phyloP scores from a whole-genome alignment of 192 early-diverging fungal species.

The Kickxella alabastrina region DNA sequence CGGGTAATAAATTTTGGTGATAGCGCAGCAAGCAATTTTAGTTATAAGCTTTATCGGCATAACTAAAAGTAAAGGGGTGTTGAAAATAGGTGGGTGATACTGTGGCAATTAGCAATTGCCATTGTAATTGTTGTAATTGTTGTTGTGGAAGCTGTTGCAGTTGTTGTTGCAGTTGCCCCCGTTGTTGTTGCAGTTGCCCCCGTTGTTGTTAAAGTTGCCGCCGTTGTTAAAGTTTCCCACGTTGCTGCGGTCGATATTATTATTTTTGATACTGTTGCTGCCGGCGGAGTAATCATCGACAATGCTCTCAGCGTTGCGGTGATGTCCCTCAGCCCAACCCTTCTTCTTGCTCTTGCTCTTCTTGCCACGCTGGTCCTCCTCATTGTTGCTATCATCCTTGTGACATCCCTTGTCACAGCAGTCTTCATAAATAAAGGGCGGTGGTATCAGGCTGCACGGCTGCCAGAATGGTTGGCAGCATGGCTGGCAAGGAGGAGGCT shows the following conservation, averaged over 20 bases:
- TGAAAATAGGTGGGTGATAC: too few species aligned
- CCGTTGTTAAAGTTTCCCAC: background rate
- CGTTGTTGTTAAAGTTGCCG: background rate
- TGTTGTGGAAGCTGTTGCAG: background rate
- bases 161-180: background rate
- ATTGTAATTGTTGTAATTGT: background rate
- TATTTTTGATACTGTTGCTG: too few species aligned
- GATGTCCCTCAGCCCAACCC: background rate
- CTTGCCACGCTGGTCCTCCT: background rate
- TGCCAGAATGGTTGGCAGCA: slow-evolving; percentile 19
- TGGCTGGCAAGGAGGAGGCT: slow-evolving; percentile 19
- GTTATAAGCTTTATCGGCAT: too few species aligned
- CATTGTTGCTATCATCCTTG: slow-evolving; percentile 8
- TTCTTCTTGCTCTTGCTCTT: background rate
- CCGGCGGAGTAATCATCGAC: too few species aligned
- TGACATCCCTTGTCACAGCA: slow-evolving; percentile 8
- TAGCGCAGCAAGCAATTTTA: too few species aligned
- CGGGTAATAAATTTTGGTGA: too few species aligned
- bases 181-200: too few species aligned
- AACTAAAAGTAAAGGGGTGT: too few species aligned
- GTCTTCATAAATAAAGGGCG: slow-evolving; percentile 32
- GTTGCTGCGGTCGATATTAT: background rate
- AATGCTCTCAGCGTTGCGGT: too few species aligned
- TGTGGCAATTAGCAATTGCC: background rate
- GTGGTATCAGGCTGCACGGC: slow-evolving; percentile 16